Base-by-base conservation (phyloP, 345 rosid species). In the Populus alba region DNA sequence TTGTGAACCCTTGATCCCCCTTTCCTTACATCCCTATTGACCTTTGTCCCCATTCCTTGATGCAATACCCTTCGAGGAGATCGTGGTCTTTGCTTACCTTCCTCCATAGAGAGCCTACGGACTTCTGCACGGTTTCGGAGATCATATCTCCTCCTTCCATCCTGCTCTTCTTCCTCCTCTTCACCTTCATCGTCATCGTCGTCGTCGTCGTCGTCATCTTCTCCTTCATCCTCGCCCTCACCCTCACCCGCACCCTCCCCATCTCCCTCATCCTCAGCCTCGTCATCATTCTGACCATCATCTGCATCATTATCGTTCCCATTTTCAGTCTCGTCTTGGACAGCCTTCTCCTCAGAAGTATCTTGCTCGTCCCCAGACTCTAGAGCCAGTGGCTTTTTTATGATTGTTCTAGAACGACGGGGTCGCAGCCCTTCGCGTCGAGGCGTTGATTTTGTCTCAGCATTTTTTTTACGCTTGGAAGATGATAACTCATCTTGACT, bases 341-440 rank as follows among this genome's bases (percentile, higher is more conserved):
- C 91, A 88, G 75, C 88, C 82, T 94, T 96, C 74, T 91, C 98
- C 72, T 92, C 95, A 39, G 96, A 92, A 70, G 87, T 81, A 75
- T 89, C 97, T 78, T 88, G 88, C 74, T 86, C 95, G 78, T 86
- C 93, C 71, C 85, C 92, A 75, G 91, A 89, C 74, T 90, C 94
- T 77, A 85, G 80, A 82, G 81, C 84, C 71, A 91, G 73, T 49
- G 74, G 87, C 79, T 85, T 83, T 83, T 89, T 89, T 75, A 85
- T 86, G 66, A 84, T 69, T 31, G 83, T 81, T 79, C 86, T 90
- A 41, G 97, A 92, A 68, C 89, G 91, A 73, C 99, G 97, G 73
- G 99, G 99, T 70, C 99, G 89, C 83, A 97, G 82, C 63, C 99
- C 99, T 89, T 97, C 98, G 75, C 99, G 97, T n/a, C 99, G 92